Conservation (phyloP, 2,329 filamentous ascomycete species). For the Diaporthe citrichinensis region DNA sequence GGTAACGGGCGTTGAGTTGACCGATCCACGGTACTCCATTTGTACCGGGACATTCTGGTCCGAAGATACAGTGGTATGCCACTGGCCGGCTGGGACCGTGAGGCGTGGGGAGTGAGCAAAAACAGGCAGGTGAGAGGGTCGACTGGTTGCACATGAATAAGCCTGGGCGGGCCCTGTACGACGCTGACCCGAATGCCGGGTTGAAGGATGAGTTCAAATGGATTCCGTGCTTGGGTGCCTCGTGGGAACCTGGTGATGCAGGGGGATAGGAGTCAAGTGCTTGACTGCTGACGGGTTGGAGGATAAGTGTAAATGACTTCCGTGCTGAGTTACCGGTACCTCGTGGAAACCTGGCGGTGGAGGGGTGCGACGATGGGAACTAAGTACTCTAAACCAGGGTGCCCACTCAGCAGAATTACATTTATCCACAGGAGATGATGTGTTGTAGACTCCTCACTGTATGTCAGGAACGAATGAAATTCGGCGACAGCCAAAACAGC, state of each 20-base stretch:
- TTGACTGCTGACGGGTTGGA: too few species aligned
- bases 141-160: conserved; percentile 13
- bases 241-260: conserved; percentile 36
- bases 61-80: not conserved
- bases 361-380: too few species aligned
- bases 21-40: not conserved
- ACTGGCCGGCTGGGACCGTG: too few species aligned
- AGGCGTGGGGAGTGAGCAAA: conserved; percentile 26
- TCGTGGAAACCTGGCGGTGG: conserved; percentile 37
- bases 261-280: too few species aligned
- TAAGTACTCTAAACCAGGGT: too few species aligned
- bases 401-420: too few species aligned
- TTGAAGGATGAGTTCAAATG: conserved; percentile 19
- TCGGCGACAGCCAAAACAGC: too few species aligned
- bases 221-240: conserved; percentile 36
- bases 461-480: too few species aligned
- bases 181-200: conserved; percentile 32
- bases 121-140: not conserved
- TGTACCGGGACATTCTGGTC: conserved; percentile 25
- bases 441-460: too few species aligned
- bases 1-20: conserved; percentile 13
- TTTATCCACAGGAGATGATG: too few species aligned
- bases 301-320: conserved; percentile 27
- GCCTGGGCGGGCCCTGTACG: conserved; percentile 13
- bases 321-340: conserved; percentile 32